Conservation (phyloP, 192 early-diverging fungal genomes). For the Spizellomyces punctatus region DNA sequence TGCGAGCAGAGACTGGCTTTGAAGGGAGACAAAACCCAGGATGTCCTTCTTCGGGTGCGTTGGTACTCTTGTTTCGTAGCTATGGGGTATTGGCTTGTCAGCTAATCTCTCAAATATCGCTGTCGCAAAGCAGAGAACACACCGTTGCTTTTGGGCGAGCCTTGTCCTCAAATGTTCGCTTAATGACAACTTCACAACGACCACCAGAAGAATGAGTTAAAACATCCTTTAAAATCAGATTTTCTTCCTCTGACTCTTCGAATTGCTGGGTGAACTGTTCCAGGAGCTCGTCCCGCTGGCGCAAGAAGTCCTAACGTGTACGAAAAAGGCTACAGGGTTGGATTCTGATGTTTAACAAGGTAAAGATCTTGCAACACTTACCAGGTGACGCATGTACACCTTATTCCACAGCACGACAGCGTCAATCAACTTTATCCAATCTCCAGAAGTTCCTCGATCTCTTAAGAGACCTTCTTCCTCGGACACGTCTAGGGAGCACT, state of each 20-base stretch:
- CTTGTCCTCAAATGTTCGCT: background rate
- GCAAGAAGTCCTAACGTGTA: conserved; percentile 11
- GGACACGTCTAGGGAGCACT: no score
- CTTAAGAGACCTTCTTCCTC: no score
- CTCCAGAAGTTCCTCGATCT: background rate
- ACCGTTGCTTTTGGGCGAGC: background rate
- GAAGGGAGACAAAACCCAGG: no score
- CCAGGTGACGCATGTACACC: conserved; percentile 20
- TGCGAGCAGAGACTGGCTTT: background rate
- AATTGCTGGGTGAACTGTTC: conserved; percentile 25
- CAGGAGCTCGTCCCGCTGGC: conserved; percentile 20
- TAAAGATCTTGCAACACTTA: background rate
- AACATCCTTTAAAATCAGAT: conserved; percentile 37
- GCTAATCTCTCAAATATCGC: no score
- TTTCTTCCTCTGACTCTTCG: conserved; percentile 39
- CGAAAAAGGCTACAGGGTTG: background rate
- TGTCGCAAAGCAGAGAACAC: background rate
- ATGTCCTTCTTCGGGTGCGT: no score
- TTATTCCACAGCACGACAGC: conserved; percentile 14
- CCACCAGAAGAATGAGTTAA: conserved; percentile 21
- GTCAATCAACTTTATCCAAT: conserved; percentile 2
- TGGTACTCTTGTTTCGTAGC: no score
- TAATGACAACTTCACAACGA: background rate
- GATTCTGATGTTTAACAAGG: background rate
- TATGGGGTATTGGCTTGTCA: no score